phyloP scores from a whole-genome alignment of 768 basidiomycete genomes.

The Xerocomellus amylosporus region DNA sequence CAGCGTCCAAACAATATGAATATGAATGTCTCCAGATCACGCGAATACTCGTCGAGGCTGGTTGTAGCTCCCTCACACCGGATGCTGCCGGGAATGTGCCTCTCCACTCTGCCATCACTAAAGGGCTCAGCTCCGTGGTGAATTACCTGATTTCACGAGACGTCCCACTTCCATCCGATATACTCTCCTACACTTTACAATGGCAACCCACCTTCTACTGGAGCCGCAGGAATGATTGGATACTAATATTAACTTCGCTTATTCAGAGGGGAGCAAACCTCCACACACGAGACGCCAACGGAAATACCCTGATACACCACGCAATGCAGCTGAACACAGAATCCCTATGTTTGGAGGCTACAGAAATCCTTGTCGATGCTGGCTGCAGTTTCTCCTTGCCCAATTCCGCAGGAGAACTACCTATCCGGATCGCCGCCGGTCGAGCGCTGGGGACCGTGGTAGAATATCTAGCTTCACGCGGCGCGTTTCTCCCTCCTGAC shows the following conservation, averaged over 20 bases:
- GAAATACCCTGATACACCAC: neutral
- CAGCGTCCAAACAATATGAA: neutral
- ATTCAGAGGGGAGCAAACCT: neutral
- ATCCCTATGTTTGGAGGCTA: neutral
- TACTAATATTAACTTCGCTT: neutral
- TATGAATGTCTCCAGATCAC: neutral
- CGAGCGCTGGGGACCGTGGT: neutral
- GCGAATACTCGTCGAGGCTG: neutral
- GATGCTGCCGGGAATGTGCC: neutral
- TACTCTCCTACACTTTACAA: neutral
- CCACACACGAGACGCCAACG: neutral
- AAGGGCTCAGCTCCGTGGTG: neutral
- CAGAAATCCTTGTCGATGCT: neutral
- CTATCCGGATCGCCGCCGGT: neutral
- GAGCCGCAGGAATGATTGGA: no score
- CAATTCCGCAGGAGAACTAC: neutral
- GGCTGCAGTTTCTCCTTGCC: neutral
- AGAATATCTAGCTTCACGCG: neutral
- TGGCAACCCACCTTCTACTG: no score
- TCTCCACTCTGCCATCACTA: neutral
- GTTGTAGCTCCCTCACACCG: neutral
- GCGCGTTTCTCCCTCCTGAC: neutral
- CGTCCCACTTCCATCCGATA: neutral
- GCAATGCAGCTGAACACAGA: neutral
- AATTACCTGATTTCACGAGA: neutral